Conservation (phyloP, 2,329 filamentous ascomycete genomes). For the Nemania bipapillata region DNA sequence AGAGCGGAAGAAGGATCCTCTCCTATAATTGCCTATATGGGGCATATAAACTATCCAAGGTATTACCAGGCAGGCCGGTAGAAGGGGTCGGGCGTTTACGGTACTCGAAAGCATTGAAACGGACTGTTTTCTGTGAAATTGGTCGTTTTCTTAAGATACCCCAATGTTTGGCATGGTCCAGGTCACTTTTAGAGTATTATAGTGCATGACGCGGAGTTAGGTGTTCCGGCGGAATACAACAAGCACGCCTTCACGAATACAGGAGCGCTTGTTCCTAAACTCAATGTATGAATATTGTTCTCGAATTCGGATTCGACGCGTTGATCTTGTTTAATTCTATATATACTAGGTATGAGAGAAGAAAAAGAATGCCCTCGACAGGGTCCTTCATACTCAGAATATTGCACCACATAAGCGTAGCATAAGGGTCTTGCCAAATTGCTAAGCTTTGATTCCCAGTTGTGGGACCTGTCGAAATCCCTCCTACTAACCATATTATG, state of each 20-base stretch:
- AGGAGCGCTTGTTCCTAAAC: background rate
- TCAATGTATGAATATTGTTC: background rate
- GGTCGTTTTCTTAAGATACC: conserved; percentile 44
- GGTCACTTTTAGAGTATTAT: conserved; percentile 26
- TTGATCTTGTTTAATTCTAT: conserved; percentile 21
- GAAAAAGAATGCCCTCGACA: background rate
- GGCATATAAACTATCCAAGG: conserved; percentile 20
- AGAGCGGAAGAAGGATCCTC: background rate
- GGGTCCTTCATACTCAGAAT: background rate
- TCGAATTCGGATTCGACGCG: conserved; percentile 11
- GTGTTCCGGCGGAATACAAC: background rate
- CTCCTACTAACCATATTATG: conserved; percentile 2
- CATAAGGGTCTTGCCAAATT: background rate
- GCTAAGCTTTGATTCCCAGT: background rate
- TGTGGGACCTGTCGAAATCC: background rate
- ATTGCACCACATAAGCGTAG: background rate
- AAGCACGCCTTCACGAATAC: background rate
- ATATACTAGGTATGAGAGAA: conserved; percentile 24
- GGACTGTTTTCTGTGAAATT: conserved; percentile 22
- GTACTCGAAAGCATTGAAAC: conserved; percentile 12
- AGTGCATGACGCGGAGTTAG: conserved; percentile 41
- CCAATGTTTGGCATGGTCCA: conserved; percentile 32
- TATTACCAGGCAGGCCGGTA: conserved; percentile 24
- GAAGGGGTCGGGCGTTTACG: conserved; percentile 32
- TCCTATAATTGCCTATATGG: conserved; percentile 11